phyloP scores from a whole-genome alignment of 805 yeast genomes.

The Jamesozyma jinghongensis region DNA sequence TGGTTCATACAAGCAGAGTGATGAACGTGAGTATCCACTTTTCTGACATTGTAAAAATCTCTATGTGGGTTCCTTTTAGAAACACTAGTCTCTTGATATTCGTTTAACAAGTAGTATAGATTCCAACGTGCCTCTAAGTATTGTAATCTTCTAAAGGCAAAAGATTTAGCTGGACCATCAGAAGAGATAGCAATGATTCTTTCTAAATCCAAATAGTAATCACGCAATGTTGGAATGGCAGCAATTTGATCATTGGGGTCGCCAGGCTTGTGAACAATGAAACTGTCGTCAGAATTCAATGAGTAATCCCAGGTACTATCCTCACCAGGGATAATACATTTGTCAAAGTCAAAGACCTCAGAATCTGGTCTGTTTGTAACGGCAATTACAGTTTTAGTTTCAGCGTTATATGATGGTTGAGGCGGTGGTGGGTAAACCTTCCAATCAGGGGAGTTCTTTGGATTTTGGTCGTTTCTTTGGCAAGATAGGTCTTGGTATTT shows the following conservation, averaged over 20 bases:
- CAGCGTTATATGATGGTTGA: slow-evolving; percentile 70
- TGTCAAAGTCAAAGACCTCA: slow-evolving; percentile 34
- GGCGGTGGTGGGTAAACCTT: slow-evolving; percentile 88
- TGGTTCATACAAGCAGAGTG: slow-evolving; percentile 99
- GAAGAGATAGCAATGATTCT: slow-evolving; percentile 64
- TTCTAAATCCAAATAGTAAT: slow-evolving; percentile 78
- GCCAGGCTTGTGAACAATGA: slow-evolving; percentile 42
- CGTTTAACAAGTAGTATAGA: slow-evolving; percentile 76
- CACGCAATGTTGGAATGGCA: slow-evolving; percentile 72
- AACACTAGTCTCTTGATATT: slow-evolving; percentile 84
- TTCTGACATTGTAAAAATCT: slow-evolving; percentile 43
- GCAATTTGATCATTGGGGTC: slow-evolving; percentile 34
- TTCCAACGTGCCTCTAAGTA: slow-evolving; percentile 97
- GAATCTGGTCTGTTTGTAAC: slow-evolving; percentile 34
- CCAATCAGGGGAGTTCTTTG: slow-evolving; percentile 73
- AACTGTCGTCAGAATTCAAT: slow-evolving; percentile 57
- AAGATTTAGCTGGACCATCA: slow-evolving; percentile 94
- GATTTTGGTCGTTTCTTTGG: slow-evolving; percentile 72
- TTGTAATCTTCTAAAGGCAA: slow-evolving; percentile 88
- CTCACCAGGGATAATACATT: slow-evolving; percentile 37
- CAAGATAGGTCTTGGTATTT: slow-evolving; percentile 63
- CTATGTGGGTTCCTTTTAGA: slow-evolving; percentile 92
- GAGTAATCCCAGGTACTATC: slow-evolving; percentile 48
- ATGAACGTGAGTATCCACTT: slow-evolving; percentile 79
- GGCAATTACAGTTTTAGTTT: slow-evolving; percentile 42